These are phyloP conservation scores for Fusarium oligoseptatum DNA, from an alignment of 2,329 filamentous ascomycete species.

Conservation along the genomic window DNA sequence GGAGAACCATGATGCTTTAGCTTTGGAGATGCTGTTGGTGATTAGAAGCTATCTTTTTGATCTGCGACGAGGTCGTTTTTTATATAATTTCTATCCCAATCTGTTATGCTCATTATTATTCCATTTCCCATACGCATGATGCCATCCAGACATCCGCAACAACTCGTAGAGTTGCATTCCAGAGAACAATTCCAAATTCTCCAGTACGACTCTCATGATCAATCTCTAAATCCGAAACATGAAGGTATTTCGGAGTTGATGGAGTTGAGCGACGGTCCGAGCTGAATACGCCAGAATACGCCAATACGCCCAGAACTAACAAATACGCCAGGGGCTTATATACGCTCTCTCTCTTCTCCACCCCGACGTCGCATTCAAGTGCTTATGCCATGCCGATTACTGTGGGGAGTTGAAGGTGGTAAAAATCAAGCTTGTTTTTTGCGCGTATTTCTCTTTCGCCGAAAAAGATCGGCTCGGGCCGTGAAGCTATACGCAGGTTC, in stretches of 20 bases:
- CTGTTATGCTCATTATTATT: neutral
- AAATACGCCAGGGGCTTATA: neutral
- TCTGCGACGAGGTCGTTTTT: neutral
- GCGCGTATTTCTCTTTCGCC: neutral
- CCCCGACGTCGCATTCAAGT: neutral
- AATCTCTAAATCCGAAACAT: neutral
- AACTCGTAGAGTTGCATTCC: neutral
- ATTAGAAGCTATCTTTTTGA: neutral
- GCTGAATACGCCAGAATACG: constrained; percentile 2
- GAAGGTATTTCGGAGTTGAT: neutral
- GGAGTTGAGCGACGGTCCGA: neutral
- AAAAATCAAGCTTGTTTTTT: neutral
- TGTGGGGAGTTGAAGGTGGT: neutral
- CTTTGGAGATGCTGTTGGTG: neutral
- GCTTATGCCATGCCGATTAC: neutral
- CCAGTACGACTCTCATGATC: neutral
- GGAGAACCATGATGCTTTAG: neutral
- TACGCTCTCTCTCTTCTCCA: neutral
- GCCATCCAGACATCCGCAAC: neutral
- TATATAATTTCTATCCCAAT: neutral
- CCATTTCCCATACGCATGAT: neutral
- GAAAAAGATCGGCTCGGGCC: neutral
- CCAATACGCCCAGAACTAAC: neutral
- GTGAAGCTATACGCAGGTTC: neutral
- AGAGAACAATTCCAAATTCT: neutral